phyloP scores from a whole-genome alignment of 495 filamentous ascomycete species.

The Letharia columbiana region DNA sequence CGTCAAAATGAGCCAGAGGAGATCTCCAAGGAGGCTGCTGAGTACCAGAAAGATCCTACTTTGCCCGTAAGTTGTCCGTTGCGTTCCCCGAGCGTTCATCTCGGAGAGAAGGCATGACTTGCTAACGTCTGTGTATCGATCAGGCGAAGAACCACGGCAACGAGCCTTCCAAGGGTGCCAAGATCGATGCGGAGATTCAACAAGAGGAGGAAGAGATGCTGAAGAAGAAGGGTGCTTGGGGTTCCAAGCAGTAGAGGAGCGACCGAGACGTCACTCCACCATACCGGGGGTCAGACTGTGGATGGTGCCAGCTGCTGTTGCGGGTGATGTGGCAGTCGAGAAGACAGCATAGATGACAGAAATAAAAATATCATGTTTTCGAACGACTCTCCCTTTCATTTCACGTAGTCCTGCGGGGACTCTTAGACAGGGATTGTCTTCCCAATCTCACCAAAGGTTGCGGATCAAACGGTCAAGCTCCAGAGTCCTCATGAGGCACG shows the following conservation, averaged over 20 bases:
- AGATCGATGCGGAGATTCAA: constrained; percentile 62
- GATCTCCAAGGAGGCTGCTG: constrained; percentile 44
- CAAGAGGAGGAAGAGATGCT: constrained; percentile 60
- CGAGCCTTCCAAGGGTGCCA: constrained; percentile 59
- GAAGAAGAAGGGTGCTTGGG: constrained; percentile 47
- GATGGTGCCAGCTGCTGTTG: not conserved
- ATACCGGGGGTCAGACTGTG: not conserved
- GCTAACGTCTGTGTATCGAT: not conserved
- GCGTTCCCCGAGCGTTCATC: not conserved
- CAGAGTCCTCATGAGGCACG: no score
- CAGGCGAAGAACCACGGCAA: constrained; percentile 66
- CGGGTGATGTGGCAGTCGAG: not conserved
- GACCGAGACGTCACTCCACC: not conserved
- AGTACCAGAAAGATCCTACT: constrained; percentile 57
- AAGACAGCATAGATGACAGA: not conserved
- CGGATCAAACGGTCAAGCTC: no score
- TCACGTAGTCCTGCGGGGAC: not conserved
- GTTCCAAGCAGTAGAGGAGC: constrained; percentile 19
- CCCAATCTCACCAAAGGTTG: no score
- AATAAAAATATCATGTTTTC: not conserved
- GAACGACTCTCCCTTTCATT: not conserved
- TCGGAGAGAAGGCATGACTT: constrained; percentile 1
- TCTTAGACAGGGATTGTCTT: not conserved
- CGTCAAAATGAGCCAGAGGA: constrained; percentile 35
- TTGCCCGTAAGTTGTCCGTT: constrained; percentile 47